Conservation (phyloP, 495 filamentous ascomycete species). For the Bombardia bombarda region DNA sequence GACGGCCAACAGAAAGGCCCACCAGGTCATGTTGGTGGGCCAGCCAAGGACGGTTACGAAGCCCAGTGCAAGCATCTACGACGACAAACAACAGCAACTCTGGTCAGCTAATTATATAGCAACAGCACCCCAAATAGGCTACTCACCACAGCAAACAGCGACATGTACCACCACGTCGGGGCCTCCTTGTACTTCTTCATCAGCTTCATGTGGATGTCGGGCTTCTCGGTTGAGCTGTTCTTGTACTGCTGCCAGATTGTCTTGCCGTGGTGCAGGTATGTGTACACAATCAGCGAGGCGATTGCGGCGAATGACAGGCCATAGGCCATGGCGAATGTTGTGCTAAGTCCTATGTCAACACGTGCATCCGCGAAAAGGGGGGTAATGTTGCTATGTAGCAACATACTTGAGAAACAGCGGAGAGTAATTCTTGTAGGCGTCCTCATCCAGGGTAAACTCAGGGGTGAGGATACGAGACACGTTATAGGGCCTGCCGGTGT, state of each 20-base stretch:
- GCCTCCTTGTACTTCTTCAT: slow-evolving; percentile 53
- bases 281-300: slow-evolving; percentile 56
- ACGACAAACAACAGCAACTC: too few relatives aligned
- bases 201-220: slow-evolving; percentile 53
- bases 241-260: slow-evolving; percentile 51
- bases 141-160: slow-evolving; percentile 38
- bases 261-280: slow-evolving; percentile 56
- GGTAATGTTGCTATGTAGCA: neutral
- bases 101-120: too few relatives aligned
- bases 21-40: slow-evolving; percentile 58
- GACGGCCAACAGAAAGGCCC: slow-evolving; percentile 62
- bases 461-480: slow-evolving; percentile 44
- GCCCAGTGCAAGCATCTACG: slow-evolving; percentile 50
- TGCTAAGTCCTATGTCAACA: slow-evolving; percentile 27
- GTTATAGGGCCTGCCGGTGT: slow-evolving; percentile 50
- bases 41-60: slow-evolving; percentile 57
- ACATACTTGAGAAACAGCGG: slow-evolving; percentile 51
- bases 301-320: slow-evolving; percentile 67
- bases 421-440: slow-evolving; percentile 52
- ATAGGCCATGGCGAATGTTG: slow-evolving; percentile 56
- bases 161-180: slow-evolving; percentile 49
- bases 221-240: slow-evolving; percentile 50
- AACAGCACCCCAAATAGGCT: too few relatives aligned
- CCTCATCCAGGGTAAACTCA: slow-evolving; percentile 43
- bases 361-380: neutral